Conservation (phyloP, 2,329 filamentous ascomycete genomes). For the Aaosphaeria pasadenensis region DNA sequence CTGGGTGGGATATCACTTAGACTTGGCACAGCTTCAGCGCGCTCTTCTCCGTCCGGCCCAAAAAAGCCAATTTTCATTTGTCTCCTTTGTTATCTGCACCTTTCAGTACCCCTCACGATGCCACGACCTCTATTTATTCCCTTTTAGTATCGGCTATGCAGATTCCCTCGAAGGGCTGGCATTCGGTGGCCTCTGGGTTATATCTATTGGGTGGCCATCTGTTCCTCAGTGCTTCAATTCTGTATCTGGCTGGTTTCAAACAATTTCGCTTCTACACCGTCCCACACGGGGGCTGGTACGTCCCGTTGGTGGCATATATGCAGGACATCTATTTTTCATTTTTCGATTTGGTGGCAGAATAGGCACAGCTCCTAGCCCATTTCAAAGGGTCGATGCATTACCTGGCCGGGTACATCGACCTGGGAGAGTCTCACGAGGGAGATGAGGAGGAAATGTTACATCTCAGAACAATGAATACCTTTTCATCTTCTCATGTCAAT, state of each 20-base stretch:
- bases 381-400: too few relatives aligned
- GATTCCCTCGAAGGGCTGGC: neutral
- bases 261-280: neutral
- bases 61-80: neutral
- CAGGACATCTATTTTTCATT: conserved; percentile 15
- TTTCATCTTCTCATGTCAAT: too few relatives aligned
- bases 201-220: conserved; percentile 14
- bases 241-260: conserved; percentile 3
- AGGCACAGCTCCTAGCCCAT: too few relatives aligned
- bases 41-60: neutral
- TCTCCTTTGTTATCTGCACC: neutral
- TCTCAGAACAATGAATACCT: too few relatives aligned
- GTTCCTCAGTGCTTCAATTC: conserved; percentile 12
- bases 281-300: too few relatives aligned
- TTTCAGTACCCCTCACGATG: neutral
- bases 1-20: neutral
- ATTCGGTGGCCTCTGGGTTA: conserved; percentile 1
- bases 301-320: conserved; percentile 5
- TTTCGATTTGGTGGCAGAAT: neutral
- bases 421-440: too few relatives aligned
- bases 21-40: neutral
- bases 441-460: too few relatives aligned
- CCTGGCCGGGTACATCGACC: too few relatives aligned
- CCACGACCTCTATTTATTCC: neutral
- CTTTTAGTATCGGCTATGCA: neutral